These are phyloP conservation scores for Ceratobasidium sp. DNA, from an alignment of 1,284 basidiomycete species.

Conservation along the genomic window DNA sequence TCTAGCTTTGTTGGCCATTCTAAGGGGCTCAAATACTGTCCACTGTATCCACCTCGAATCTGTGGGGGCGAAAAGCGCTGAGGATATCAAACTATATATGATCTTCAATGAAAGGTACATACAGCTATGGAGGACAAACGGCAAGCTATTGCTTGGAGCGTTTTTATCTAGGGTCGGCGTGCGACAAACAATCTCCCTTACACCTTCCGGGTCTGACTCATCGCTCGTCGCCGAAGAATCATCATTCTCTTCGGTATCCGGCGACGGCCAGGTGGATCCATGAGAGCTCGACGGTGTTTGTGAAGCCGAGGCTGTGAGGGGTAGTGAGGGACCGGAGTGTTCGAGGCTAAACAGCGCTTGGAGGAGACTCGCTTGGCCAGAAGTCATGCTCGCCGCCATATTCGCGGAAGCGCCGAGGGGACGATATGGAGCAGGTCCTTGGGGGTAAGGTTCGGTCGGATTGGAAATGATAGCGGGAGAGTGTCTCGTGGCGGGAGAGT, in stretches of 20 bases:
- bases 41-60: slow-evolving; percentile 19
- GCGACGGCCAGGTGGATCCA: slow-evolving; percentile 43
- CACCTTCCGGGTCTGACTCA: slow-evolving; percentile 36
- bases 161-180: slow-evolving; percentile 21
- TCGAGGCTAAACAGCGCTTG: slow-evolving; percentile 37
- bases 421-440: background rate
- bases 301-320: background rate
- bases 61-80: background rate
- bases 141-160: slow-evolving; percentile 28
- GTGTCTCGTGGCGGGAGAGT: background rate
- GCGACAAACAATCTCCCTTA: slow-evolving; percentile 33
- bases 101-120: background rate
- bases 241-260: slow-evolving; percentile 32
- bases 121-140: slow-evolving; percentile 41
- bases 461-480: background rate
- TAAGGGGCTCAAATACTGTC: slow-evolving; percentile 39
- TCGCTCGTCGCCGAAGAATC: slow-evolving; percentile 37
- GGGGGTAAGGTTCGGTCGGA: background rate
- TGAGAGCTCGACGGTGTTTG: slow-evolving; percentile 40
- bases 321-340: background rate
- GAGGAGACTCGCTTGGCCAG: slow-evolving; percentile 40
- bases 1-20: slow-evolving; percentile 26
- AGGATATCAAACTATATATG: too few species aligned
- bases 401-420: background rate
- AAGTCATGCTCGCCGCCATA: background rate